Conservation (phyloP, 106 monocot species). For the Phalaenopsis aphrodite region DNA sequence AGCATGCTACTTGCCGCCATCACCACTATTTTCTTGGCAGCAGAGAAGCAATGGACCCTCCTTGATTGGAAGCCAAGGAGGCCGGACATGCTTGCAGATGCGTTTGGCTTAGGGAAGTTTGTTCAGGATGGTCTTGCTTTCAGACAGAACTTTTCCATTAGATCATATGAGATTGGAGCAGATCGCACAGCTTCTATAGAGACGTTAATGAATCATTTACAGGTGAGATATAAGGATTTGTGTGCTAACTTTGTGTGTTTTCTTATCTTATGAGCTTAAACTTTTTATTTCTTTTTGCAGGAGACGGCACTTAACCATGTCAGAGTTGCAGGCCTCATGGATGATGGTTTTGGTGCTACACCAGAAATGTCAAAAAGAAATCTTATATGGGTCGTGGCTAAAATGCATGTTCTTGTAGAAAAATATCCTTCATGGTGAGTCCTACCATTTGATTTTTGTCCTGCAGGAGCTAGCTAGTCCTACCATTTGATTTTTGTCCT, state of each 20-base stretch:
- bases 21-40: conserved; percentile 77
- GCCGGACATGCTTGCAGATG: conserved; percentile 81
- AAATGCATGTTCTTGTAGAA: conserved; percentile 44
- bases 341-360: conserved; percentile 86
- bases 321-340: conserved; percentile 52
- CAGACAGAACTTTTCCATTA: conserved; percentile 77
- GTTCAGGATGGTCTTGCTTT: conserved; percentile 61
- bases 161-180: conserved; percentile 91
- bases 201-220: conserved; percentile 93
- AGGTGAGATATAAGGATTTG: conserved; percentile 28
- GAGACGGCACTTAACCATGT: conserved; percentile 94
- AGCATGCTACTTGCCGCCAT: conserved; percentile 84
- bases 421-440: conserved; percentile 52
- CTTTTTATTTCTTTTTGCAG: conserved; percentile 24
- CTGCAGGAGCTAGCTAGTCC: background rate
- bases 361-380: conserved; percentile 81
- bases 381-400: conserved; percentile 65
- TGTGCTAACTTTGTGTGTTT: background rate
- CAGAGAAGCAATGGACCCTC: conserved; percentile 84
- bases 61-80: conserved; percentile 78
- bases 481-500: background rate
- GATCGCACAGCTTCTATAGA: conserved; percentile 91
- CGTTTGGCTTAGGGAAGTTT: conserved; percentile 59
- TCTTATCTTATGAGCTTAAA: background rate
- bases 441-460: background rate